These are phyloP conservation scores for Domatiomyces globalis DNA, from an alignment of 2,329 filamentous ascomycete species.

Conservation along the genomic window DNA sequence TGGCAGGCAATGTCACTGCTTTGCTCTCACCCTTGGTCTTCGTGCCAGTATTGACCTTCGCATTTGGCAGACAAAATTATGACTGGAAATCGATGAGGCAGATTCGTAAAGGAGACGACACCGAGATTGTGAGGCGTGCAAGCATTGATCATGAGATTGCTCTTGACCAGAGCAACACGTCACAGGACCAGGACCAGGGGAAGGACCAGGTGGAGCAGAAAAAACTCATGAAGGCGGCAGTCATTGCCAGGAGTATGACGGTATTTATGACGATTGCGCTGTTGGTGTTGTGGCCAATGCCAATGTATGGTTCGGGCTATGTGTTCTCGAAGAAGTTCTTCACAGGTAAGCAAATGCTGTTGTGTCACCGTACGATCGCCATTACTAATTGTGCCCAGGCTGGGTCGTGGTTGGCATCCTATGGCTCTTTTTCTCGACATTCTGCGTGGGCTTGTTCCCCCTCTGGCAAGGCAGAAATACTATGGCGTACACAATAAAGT, in stretches of 20 bases:
- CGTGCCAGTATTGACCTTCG: conserved; percentile 59
- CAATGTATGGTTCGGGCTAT: conserved; percentile 71
- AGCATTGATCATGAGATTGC: conserved; percentile 52
- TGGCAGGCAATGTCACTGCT: conserved; percentile 60
- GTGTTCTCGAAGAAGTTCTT: conserved; percentile 73
- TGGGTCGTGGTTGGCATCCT: conserved; percentile 66
- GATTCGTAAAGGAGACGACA: conserved; percentile 67
- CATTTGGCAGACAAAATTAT: conserved; percentile 60
- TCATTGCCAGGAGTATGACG: conserved; percentile 44
- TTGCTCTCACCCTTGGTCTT: conserved; percentile 63
- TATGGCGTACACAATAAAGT: conserved; percentile 45
- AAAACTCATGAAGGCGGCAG: conserved; percentile 40
- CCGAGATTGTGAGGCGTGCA: conserved; percentile 50
- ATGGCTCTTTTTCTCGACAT: conserved; percentile 61
- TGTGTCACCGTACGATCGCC: not conserved
- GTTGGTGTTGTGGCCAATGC: conserved; percentile 80
- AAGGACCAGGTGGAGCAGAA: conserved; percentile 32
- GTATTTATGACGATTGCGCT: conserved; percentile 53
- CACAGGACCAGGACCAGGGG: conserved; percentile 25
- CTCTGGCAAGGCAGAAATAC: conserved; percentile 64
- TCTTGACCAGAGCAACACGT: conserved; percentile 28
- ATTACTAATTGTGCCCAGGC: conserved; percentile 27
- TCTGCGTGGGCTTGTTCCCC: conserved; percentile 67
- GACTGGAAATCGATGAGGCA: conserved; percentile 72
- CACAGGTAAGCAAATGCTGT: conserved; percentile 28